These are phyloP conservation scores for Pseudogymnoascus destructans DNA, from an alignment of 2,329 filamentous ascomycete species.

Conservation along the genomic window DNA sequence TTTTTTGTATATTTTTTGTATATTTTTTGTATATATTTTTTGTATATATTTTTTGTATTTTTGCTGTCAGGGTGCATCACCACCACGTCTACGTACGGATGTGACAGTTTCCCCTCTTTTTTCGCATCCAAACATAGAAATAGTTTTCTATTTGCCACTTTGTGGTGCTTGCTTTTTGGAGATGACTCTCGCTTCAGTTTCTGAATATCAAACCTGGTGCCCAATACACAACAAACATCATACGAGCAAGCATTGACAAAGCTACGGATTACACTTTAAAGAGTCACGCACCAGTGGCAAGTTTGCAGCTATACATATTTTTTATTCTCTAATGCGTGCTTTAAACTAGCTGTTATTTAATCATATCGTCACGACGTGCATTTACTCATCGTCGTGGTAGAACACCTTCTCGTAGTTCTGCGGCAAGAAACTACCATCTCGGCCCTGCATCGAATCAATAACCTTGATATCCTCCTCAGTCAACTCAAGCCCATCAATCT, in stretches of 20 bases:
- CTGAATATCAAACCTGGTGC: not conserved
- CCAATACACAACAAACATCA: not conserved
- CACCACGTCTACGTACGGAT: not conserved
- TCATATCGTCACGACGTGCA: not conserved
- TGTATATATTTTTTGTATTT: not conserved
- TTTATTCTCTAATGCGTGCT: not conserved
- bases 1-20: not conserved
- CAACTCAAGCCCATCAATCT: slow-evolving; percentile 23
- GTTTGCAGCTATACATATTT: not conserved
- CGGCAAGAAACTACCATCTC: not conserved
- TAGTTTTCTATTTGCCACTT: not conserved
- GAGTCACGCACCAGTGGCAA: not conserved
- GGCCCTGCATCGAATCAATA: slow-evolving; percentile 2
- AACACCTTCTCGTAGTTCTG: slow-evolving; percentile 5
- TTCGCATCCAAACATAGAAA: not conserved
- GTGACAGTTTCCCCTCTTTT: not conserved
- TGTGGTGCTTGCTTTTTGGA: not conserved
- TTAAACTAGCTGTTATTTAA: not conserved
- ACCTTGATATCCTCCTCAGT: slow-evolving; percentile 3
- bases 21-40: not conserved
- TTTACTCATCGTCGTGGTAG: not conserved
- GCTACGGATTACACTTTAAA: not conserved
- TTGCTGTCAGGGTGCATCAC: not conserved
- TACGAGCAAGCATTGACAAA: not conserved
- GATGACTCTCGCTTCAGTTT: not conserved